These are phyloP conservation scores for Chlamydomonas sp. DNA, from an alignment of 139 green algal genomes.

Conservation along the genomic window DNA sequence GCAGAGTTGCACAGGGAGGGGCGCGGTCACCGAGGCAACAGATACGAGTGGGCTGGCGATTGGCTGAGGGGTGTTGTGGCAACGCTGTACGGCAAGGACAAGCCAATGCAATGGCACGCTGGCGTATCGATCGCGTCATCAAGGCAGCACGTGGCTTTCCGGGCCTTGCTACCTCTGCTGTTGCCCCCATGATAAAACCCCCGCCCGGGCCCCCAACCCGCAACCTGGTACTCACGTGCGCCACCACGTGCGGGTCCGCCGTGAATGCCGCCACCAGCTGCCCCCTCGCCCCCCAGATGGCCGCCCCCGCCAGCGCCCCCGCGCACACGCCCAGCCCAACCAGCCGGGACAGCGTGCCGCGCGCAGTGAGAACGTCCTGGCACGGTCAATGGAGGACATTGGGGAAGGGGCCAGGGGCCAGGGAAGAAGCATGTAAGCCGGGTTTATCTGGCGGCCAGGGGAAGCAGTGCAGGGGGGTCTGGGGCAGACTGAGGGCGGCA, in stretches of 20 bases:
- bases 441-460: too few relatives aligned
- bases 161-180: neutral
- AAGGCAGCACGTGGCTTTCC: too few relatives aligned
- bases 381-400: too few relatives aligned
- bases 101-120: too few relatives aligned
- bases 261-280: conserved; percentile 56
- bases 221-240: conserved; percentile 25
- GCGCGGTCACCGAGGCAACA: neutral
- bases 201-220: too few relatives aligned
- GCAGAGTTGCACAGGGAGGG: neutral
- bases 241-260: conserved; percentile 48
- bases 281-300: conserved; percentile 32
- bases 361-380: conserved; percentile 37
- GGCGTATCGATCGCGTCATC: neutral
- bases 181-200: neutral
- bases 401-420: too few relatives aligned
- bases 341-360: conserved; percentile 46
- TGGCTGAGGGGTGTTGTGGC: too few relatives aligned
- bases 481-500: too few relatives aligned
- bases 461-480: too few relatives aligned
- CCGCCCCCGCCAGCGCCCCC: conserved; percentile 26
- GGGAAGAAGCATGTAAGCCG: too few relatives aligned
- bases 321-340: conserved; percentile 35
- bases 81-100: too few relatives aligned
- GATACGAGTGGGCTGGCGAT: too few relatives aligned